Evolutionary conservation across 139 green algal genomes (phyloP).

Genomic region (Coelastrella sp.): DNA sequence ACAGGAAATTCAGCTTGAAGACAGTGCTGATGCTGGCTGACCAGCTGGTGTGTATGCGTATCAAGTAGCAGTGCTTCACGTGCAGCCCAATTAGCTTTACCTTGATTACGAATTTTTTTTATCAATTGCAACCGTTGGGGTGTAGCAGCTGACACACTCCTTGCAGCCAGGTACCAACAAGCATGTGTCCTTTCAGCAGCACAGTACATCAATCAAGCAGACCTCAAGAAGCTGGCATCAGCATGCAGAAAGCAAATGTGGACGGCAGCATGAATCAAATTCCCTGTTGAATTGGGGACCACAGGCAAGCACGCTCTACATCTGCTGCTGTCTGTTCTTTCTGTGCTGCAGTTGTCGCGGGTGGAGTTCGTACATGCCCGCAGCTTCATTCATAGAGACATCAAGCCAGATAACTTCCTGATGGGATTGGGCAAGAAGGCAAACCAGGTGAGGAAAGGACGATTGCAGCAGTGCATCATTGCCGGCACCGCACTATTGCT

Average conservation of each 20-base stretch:
- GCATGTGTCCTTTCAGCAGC: no score
- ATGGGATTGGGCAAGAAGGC: constrained; percentile 95
- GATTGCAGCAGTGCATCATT: background rate
- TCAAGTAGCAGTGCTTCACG: background rate
- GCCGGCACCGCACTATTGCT: background rate
- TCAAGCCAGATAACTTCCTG: constrained; percentile 88
- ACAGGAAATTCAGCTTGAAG: constrained; percentile 97
- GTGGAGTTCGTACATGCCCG: constrained; percentile 99
- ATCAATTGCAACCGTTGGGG: no score
- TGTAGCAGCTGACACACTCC: no score
- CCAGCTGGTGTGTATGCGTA: constrained; percentile 86
- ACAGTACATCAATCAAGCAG: no score
- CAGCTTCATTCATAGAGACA: constrained; percentile 96
- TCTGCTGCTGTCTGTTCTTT: background rate
- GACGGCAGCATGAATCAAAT: background rate
- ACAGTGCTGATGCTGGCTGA: constrained; percentile 99
- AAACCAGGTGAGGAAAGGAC: constrained; percentile 77
- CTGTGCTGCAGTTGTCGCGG: constrained; percentile 82
- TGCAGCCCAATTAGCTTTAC: background rate
- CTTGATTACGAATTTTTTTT: background rate
- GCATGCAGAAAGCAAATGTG: no score
- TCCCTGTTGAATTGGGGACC: background rate
- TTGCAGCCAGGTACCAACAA: no score
- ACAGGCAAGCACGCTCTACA: no score
- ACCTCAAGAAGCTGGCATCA: no score